A percentile compares a stretch with the other conserved stretches of the same genome.
Conservation (phyloP, 352 stramenopile genomes). For the Lagenidium giganteum region DNA sequence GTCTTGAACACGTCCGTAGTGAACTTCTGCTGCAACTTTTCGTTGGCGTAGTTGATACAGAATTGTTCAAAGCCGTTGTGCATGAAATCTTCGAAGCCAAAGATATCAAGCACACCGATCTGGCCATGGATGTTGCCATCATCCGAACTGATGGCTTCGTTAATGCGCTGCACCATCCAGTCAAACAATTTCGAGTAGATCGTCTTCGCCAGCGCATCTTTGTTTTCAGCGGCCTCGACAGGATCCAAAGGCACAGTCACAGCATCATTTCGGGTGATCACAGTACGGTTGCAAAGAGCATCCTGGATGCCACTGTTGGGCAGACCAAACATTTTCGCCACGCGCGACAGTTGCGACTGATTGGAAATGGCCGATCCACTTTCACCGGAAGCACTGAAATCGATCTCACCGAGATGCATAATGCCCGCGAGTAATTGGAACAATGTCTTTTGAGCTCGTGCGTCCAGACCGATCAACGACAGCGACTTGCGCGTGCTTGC, state of each 20-base stretch:
- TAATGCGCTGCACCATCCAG: conserved; percentile 94
- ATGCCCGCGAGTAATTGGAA: conserved; percentile 88
- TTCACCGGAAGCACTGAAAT: conserved; percentile 80
- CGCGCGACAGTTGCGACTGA: conserved; percentile 47
- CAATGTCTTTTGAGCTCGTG: conserved; percentile 54
- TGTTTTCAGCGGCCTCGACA: conserved; percentile 90
- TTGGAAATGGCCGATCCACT: conserved; percentile 71
- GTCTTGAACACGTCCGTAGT: conserved; percentile 96
- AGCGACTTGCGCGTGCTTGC: conserved; percentile 71
- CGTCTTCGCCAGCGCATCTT: conserved; percentile 95
- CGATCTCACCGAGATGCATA: conserved; percentile 95
- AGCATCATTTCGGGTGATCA: conserved; percentile 85
- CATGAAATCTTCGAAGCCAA: conserved; percentile 98
- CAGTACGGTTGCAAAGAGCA: conserved; percentile 90
- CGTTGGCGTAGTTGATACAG: conserved; percentile 92
- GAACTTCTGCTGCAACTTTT: conserved; percentile 91
- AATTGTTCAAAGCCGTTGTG: conserved; percentile 93
- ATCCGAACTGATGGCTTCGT: conserved; percentile 77
- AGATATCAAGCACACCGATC: conserved; percentile 98
- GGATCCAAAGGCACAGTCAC: conserved; percentile 83
- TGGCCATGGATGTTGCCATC: conserved; percentile 65
- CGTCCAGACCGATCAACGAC: conserved; percentile 70
- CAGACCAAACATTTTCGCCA: conserved; percentile 90
- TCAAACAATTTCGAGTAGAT: conserved; percentile 98
- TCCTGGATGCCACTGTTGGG: conserved; percentile 81